Conservation (phyloP, 2,329 filamentous ascomycete species). For the Penicillium sp. region DNA sequence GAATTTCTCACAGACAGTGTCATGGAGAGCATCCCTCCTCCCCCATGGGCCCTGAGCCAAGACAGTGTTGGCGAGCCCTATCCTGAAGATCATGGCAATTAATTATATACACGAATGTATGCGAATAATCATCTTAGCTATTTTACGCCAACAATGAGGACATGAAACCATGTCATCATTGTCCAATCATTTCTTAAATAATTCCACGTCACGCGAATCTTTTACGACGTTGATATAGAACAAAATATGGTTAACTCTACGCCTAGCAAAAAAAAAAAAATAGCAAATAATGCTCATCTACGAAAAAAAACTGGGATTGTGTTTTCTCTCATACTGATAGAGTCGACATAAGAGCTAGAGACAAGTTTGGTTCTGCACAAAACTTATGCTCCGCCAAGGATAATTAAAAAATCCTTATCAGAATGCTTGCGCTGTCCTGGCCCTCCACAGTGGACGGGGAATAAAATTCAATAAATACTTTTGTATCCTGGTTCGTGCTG, state of each 20-base stretch:
- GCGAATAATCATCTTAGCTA: neutral
- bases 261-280: too few species aligned
- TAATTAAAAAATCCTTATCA: too few species aligned
- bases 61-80: slow-evolving; percentile 37
- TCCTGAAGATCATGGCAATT: slow-evolving; percentile 14
- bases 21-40: slow-evolving; percentile 42
- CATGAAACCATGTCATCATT: neutral
- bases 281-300: too few species aligned
- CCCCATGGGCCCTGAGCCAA: slow-evolving; percentile 37
- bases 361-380: too few species aligned
- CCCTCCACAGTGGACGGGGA: too few species aligned
- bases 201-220: neutral
- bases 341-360: too few species aligned
- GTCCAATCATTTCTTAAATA: neutral
- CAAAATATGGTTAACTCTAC: neutral
- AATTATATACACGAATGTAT: neutral
- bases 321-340: too few species aligned
- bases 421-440: too few species aligned
- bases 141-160: neutral
- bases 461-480: too few species aligned
- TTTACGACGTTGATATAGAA: neutral
- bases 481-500: too few species aligned
- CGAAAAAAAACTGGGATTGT: too few species aligned
- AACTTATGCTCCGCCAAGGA: too few species aligned
- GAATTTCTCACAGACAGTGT: slow-evolving; percentile 40